Base-by-base conservation (phyloP, 139 green algal species). In the Chlamydomonas sphaeroides region DNA sequence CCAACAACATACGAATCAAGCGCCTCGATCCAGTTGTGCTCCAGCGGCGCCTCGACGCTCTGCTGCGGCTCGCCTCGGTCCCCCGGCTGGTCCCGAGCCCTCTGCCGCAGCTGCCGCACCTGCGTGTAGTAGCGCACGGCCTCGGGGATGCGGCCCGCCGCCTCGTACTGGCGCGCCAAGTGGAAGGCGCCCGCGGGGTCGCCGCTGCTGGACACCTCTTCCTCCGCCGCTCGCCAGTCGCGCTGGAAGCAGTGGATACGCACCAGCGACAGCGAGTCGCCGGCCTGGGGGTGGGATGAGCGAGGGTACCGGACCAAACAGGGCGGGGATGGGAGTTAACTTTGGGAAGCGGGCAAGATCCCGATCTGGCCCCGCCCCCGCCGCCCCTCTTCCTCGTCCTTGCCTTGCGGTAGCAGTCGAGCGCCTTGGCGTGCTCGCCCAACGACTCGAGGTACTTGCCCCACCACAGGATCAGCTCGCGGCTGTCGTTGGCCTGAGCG, bases 391-490 rank as follows among this genome's bases (percentile, higher is more conserved):
- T n/a, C n/a, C n/a, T n/a, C n/a, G n/a, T 14, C 45, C 45, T 10
- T 41, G 87, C 90, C 33, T 82, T 77, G 39, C 94, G 80, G 85
- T 95, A 96, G 66, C 76, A 88, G 75, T 79, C 48, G 33, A 94
- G 87, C 26, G 94, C 94, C 63, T 88, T 89, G 35, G 87, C 87
- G 25, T 92, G 85, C 51, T 95, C 88, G 42, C 90, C 89, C 36
- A 78, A 65, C 45, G 74, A 90, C 83, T 96, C 93, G 57, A 89
- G 92, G 85, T 93, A 96, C n/a, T 85, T 85, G 56, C 88, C 94
- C 94, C 94, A 97, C 94, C 94, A 96, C 72, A 87, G 78, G 56
- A 86, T 80, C 67, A 97, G 88, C 51, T 93, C 89, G 63, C 75
- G 75, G 75, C 42, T 73, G 75, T 82, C 75, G 75, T 82, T 82